A percentile compares a stretch with the other conserved stretches of the same genome.
Conservation (phyloP, 140 eudicot genomes). For the Stevia rebaudiana region DNA sequence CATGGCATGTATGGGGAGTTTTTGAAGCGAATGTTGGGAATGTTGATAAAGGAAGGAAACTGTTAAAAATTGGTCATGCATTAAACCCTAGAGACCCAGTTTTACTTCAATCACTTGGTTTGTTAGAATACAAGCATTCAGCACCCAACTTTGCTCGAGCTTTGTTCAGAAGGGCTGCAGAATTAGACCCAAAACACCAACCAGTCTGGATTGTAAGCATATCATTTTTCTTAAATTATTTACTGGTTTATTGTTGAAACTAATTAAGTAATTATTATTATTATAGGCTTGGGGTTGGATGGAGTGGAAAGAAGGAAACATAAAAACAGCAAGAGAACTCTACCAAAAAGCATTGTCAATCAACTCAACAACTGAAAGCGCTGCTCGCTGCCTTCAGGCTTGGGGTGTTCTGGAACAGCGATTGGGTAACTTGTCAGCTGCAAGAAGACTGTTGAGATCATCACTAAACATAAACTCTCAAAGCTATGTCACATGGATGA, state of each 20-base stretch:
- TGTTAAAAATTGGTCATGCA: constrained; percentile 73
- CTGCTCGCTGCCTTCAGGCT: constrained; percentile 99
- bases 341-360: constrained; percentile 71
- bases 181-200: constrained; percentile 77
- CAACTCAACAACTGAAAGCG: constrained; percentile 68
- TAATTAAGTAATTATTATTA: too few species aligned
- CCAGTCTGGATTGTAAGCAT: constrained; percentile 94
- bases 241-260: constrained; percentile 1
- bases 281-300: constrained; percentile 99
- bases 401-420: constrained; percentile 98
- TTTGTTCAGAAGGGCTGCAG: constrained; percentile 69
- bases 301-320: constrained; percentile 98
- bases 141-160: constrained; percentile 76
- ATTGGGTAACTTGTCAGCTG: constrained; percentile 81
- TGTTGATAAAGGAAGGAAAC: constrained; percentile 67
- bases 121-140: constrained; percentile 70
- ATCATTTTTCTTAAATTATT: constrained; percentile 5
- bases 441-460: constrained; percentile 84
- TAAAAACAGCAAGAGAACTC: constrained; percentile 63
- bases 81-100: constrained; percentile 98
- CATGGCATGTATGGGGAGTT: constrained; percentile 99
- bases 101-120: constrained; percentile 85
- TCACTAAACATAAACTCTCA: constrained; percentile 84
- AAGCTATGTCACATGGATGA: constrained; percentile 97
- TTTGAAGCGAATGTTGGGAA: constrained; percentile 80